Percentiles rank a stretch among this genome's conserved stretches.
Evolutionary conservation across 805 yeast species (phyloP).

Genomic region (Pichia thaimueangensis): DNA sequence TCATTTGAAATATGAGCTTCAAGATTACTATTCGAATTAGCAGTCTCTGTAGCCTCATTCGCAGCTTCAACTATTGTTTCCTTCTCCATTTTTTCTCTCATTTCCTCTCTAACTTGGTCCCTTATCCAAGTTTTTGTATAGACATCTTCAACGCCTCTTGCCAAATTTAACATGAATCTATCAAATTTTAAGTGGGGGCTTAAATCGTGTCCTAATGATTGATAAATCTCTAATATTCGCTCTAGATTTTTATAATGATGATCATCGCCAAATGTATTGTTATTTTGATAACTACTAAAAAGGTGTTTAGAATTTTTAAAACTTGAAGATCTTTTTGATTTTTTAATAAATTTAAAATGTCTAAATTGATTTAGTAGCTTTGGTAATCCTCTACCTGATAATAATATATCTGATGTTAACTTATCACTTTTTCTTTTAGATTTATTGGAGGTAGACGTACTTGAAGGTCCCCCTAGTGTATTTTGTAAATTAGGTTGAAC

Average conservation of each 20-base stretch:
- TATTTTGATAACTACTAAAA: background rate
- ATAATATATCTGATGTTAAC: slow-evolving; percentile 45
- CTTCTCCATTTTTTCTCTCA: slow-evolving; percentile 12
- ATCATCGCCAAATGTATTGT: slow-evolving; percentile 25
- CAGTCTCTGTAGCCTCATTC: background rate
- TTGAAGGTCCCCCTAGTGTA: background rate
- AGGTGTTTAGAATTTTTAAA: background rate
- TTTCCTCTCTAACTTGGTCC: slow-evolving; percentile 34
- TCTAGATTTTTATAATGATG: slow-evolving; percentile 45
- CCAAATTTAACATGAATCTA: slow-evolving; percentile 55
- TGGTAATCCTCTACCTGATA: slow-evolving; percentile 53
- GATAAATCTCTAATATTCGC: slow-evolving; percentile 49
- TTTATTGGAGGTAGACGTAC: slow-evolving; percentile 9
- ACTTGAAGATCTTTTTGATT: background rate
- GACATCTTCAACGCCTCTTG: slow-evolving; percentile 40
- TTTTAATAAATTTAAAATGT: slow-evolving; percentile 28
- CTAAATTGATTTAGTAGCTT: slow-evolving; percentile 35
- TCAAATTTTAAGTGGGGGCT: slow-evolving; percentile 75
- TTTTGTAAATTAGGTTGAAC: background rate
- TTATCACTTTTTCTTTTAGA: slow-evolving; percentile 33
- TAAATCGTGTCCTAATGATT: slow-evolving; percentile 68
- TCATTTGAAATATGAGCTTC: too few relatives aligned
- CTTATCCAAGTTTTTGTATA: slow-evolving; percentile 38
- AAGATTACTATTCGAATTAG: background rate
- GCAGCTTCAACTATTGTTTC: background rate